These are phyloP conservation scores for Talaromyces rugulosus DNA, from an alignment of 2,329 filamentous ascomycete genomes.

Conservation along the genomic window DNA sequence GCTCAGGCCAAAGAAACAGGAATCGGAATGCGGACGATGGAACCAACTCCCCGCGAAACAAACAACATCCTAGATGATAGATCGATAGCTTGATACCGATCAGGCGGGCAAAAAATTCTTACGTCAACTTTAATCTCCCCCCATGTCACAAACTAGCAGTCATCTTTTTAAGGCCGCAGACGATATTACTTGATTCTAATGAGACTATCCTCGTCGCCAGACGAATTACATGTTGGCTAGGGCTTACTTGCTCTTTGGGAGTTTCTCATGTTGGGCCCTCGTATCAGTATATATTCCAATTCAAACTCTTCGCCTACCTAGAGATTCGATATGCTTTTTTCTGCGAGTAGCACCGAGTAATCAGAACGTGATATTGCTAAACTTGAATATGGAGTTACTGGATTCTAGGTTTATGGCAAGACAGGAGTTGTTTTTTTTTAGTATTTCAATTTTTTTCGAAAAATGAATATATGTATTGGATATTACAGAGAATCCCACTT, in stretches of 20 bases:
- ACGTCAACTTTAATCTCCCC: background rate
- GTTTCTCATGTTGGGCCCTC: background rate
- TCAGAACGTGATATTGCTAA: constrained; percentile 16
- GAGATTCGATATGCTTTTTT: constrained; percentile 10
- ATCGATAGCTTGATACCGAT: background rate
- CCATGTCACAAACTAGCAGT: background rate
- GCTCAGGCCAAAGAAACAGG: background rate
- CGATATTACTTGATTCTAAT: background rate
- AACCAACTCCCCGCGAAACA: background rate
- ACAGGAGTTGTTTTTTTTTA: background rate
- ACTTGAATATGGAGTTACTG: constrained; percentile 16
- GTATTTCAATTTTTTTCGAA: background rate
- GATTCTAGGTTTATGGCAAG: background rate
- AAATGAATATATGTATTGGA: background rate
- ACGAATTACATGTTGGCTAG: background rate
- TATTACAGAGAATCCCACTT: background rate
- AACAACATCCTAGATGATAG: background rate
- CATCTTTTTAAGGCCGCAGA: background rate
- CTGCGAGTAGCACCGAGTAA: constrained; percentile 7
- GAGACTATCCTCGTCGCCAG: background rate
- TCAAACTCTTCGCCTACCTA: background rate
- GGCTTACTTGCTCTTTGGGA: background rate
- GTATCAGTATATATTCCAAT: background rate
- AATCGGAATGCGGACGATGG: background rate
- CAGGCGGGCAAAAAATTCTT: background rate